A percentile compares a stretch with the other conserved stretches of the same genome.
Conservation (phyloP, 176 grass and related monocot species). For the Aegilops longissima region DNA sequence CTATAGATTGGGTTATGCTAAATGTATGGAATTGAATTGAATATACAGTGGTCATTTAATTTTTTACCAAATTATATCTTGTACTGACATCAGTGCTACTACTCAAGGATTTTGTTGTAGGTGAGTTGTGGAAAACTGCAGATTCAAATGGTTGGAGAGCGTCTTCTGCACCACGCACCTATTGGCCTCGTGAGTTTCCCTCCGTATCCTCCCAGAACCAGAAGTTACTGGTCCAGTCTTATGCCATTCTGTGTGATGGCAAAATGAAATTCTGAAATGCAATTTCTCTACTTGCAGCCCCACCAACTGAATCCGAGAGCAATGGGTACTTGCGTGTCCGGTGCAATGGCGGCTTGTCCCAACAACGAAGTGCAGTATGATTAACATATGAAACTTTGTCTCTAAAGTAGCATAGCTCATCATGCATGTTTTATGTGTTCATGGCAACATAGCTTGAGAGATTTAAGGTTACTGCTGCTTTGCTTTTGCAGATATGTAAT, state of each 20-base stretch:
- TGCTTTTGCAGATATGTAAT: conserved; percentile 92
- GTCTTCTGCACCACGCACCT: conserved; percentile 80
- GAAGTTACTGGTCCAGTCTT: neutral
- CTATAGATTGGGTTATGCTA: neutral
- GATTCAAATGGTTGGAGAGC: conserved; percentile 92
- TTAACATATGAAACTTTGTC: conserved; percentile 25
- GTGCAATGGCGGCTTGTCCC: conserved; percentile 96
- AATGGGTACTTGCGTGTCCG: conserved; percentile 89
- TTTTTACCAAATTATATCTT: conserved; percentile 18
- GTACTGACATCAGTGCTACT: conserved; percentile 36
- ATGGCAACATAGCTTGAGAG: conserved; percentile 28
- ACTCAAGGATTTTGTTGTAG: conserved; percentile 71
- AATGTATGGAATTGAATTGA: conserved; percentile 9
- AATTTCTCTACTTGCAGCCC: conserved; percentile 60
- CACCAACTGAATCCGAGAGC: conserved; percentile 65
- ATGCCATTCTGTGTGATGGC: neutral
- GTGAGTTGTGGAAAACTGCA: conserved; percentile 82
- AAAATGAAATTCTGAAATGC: conserved; percentile 28
- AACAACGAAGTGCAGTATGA: conserved; percentile 93
- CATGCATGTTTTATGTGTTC: conserved; percentile 24
- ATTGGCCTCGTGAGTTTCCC: conserved; percentile 70
- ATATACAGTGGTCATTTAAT: neutral
- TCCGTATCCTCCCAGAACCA: neutral
- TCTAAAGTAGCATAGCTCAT: conserved; percentile 21
- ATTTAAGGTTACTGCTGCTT: conserved; percentile 13